Conservation (phyloP, 495 filamentous ascomycete species). For the Penicillium desertorum region DNA sequence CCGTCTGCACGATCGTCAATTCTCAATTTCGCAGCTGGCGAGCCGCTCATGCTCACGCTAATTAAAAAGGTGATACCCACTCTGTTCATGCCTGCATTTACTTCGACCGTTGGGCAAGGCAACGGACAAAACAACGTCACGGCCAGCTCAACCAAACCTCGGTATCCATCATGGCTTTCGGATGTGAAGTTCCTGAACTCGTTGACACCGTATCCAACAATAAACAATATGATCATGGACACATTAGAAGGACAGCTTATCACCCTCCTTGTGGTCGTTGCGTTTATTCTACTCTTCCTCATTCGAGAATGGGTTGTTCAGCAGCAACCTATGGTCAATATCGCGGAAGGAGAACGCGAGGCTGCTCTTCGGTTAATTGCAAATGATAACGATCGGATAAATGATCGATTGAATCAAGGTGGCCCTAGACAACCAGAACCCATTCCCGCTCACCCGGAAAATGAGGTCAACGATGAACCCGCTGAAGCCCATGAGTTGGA, state of each 20-base stretch:
- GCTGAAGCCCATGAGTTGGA: conserved; percentile 24
- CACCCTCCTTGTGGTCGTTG: conserved; percentile 82
- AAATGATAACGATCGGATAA: conserved; percentile 39
- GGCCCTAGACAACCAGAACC: conserved; percentile 8
- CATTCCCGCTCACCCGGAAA: conserved; percentile 14
- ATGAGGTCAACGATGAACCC: conserved; percentile 5
- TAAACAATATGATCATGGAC: conserved; percentile 81
- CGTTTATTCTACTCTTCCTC: conserved; percentile 91
- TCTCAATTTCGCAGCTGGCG: conserved; percentile 43
- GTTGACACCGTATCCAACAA: conserved; percentile 65
- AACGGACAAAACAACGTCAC: conserved; percentile 25
- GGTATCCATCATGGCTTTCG: conserved; percentile 59
- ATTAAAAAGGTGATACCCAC: conserved; percentile 45
- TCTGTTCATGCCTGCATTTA: conserved; percentile 42
- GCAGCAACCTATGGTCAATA: conserved; percentile 78
- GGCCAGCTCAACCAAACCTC: conserved; percentile 26
- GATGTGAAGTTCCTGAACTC: conserved; percentile 69
- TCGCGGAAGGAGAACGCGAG: conserved; percentile 54
- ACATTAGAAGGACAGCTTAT: conserved; percentile 91
- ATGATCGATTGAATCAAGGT: conserved; percentile 20
- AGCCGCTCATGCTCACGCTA: conserved; percentile 51
- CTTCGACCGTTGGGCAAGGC: conserved; percentile 25
- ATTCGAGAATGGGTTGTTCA: conserved; percentile 98
- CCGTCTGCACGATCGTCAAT: conserved; percentile 40
- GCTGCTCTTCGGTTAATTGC: conserved; percentile 42